Conservation (phyloP, 257 asterid species). For the Apocynum venetum region DNA sequence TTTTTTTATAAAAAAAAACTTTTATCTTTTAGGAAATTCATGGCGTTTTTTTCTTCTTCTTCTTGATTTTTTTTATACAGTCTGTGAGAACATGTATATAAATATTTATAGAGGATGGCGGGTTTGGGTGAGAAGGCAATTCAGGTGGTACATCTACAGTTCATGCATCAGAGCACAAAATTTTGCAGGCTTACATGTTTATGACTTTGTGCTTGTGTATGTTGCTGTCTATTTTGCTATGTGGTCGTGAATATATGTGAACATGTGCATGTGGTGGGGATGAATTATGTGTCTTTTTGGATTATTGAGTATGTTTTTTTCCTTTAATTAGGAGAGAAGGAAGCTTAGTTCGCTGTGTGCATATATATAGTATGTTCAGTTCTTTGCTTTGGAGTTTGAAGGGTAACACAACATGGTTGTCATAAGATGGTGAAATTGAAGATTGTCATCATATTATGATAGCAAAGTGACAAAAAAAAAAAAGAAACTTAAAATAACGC, state of each 20-base stretch:
- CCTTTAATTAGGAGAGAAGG: not conserved
- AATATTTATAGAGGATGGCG: not conserved
- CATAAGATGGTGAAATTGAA: not conserved
- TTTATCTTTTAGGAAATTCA: not conserved
- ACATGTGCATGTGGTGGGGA: not conserved
- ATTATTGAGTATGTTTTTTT: not conserved
- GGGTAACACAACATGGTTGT: not conserved
- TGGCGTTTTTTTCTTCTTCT: not conserved
- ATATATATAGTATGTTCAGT: not conserved
- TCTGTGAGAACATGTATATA: not conserved
- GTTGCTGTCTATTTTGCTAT: not conserved
- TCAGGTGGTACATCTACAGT: not conserved
- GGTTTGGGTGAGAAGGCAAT: not conserved
- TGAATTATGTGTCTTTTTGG: not conserved
- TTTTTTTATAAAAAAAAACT: not conserved
- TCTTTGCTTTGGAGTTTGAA: not conserved
- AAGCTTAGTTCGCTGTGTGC: not conserved
- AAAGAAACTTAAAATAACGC: not conserved
- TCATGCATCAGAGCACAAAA: not conserved
- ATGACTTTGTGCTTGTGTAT: not conserved
- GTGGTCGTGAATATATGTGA: not conserved
- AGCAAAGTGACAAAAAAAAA: not conserved
- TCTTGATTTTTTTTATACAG: not conserved
- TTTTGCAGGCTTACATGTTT: not conserved
- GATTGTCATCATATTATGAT: not conserved